Evolutionary conservation across 306 rosid genomes (phyloP), one percentile per base, ranked within the genome.

Genomic region (Cucurbita maxima): DNA sequence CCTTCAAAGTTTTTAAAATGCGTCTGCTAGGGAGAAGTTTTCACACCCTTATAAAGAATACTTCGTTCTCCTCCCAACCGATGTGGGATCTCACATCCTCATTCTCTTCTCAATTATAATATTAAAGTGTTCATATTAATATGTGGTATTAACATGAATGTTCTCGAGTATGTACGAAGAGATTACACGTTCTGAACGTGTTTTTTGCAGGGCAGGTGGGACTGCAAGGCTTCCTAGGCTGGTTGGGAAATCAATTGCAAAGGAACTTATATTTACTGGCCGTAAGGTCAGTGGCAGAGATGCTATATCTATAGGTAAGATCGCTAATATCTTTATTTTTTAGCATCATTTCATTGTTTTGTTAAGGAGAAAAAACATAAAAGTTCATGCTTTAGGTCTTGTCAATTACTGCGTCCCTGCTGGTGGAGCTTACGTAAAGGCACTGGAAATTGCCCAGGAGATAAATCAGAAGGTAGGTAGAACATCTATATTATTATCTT

Each of bases 211-310:
- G 81, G 99, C 97, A 63, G 99, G 99, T 71, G 99, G 95, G 76
- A 89, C 99, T 1, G 94, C 88, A 44, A 83, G 92, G 64, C 88
- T 94, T 64, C 97, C 99, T 74, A 89, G 97, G 86, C 78, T 94
- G 81, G 83, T 91, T 71, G 96, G 99, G 76, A 84, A 76, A 79
- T 88, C 97, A 55, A 58, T 80, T 40, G 97, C 99, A 62, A 88
- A 87, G 88, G 97, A 94, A 74, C 88, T 94, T 76, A 87, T 94
- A 79, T 84, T 77, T 71, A 94, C 97, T 6, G 91, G 97, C 77
- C 85, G 87, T 79, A 87, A 73, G 87, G 76, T 94, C 88, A 70
- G 80, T 60, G 86, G 92, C 75, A 75, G 58, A 56, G 90, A 87
- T 80, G 99, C 99, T 13, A 61, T 90, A 78, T 86, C 96, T 20